Percentiles rank a stretch among this genome's conserved stretches.
phyloP scores from a whole-genome alignment of 352 stramenopile species.

The Globisporangium apiculatum region DNA sequence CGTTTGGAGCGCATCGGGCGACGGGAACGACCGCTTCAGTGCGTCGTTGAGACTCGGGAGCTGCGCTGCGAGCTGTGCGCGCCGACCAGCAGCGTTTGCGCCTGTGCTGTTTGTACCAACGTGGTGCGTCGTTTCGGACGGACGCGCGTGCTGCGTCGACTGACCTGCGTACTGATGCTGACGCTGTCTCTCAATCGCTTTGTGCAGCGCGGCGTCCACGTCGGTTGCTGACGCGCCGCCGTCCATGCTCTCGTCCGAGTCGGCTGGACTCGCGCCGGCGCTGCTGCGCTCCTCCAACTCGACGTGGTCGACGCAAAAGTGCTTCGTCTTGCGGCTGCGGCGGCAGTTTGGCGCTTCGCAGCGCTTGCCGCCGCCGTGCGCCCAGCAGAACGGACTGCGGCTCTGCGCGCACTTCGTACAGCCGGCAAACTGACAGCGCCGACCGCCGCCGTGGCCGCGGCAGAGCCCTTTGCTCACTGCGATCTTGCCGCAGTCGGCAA shows the following conservation, averaged over 20 bases:
- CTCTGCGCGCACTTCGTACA: conserved; percentile 76
- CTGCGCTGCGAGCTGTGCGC: conserved; percentile 15
- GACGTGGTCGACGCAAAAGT: conserved; percentile 72
- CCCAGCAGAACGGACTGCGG: conserved; percentile 67
- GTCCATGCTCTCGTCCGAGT: conserved; percentile 50
- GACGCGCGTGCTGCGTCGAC: conserved; percentile 14
- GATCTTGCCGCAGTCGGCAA: conserved; percentile 64
- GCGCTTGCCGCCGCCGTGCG: conserved; percentile 64
- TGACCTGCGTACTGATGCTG: not conserved
- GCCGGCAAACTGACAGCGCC: conserved; percentile 48
- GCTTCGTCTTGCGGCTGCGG: conserved; percentile 67
- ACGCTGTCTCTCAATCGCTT: too few relatives aligned
- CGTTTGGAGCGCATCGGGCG: conserved; percentile 1
- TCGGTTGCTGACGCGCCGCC: conserved; percentile 24
- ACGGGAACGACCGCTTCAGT: conserved; percentile 24
- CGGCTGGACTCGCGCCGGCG: conserved; percentile 13
- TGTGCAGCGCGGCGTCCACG: conserved; percentile 14
- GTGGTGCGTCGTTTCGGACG: conserved; percentile 1
- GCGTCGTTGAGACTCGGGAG: conserved; percentile 37
- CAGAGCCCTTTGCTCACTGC: conserved; percentile 68
- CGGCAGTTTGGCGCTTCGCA: conserved; percentile 61
- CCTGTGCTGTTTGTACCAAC: conserved; percentile 11
- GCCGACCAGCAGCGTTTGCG: not conserved
- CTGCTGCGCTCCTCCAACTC: conserved; percentile 45
- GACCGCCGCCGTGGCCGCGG: conserved; percentile 61